phyloP scores from a whole-genome alignment of 768 basidiomycete species.

The Mrakia hoshinonis region DNA sequence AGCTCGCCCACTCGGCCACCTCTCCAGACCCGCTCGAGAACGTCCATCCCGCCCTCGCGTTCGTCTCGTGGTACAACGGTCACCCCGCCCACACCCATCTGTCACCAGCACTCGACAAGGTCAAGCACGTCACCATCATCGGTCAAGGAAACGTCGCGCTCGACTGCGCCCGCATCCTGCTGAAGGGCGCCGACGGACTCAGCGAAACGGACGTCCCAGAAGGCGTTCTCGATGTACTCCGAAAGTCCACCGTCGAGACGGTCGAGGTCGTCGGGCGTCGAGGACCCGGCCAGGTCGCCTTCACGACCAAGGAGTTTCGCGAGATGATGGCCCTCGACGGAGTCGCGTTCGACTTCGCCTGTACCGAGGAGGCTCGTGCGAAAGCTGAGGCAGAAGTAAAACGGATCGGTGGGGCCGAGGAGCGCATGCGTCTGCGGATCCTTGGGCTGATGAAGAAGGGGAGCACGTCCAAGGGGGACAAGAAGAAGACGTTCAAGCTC shows the following conservation, averaged over 20 bases:
- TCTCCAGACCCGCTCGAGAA: constrained; percentile 41
- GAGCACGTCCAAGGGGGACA: constrained; percentile 1
- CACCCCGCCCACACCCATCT: constrained; percentile 68
- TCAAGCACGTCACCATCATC: constrained; percentile 68
- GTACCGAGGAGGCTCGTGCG: constrained; percentile 33
- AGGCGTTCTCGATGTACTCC: constrained; percentile 60
- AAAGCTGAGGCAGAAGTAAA: constrained; percentile 35
- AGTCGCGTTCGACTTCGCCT: constrained; percentile 53
- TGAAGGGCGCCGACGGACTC: constrained; percentile 59
- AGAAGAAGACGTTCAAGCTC: constrained; percentile 34
- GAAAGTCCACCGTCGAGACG: constrained; percentile 55
- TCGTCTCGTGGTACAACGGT: constrained; percentile 95
- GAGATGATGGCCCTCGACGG: constrained; percentile 64
- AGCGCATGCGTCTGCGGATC: constrained; percentile 41
- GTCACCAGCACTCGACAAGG: constrained; percentile 50
- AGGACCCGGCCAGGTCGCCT: constrained; percentile 79
- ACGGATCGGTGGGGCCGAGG: constrained; percentile 31
- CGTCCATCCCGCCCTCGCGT: constrained; percentile 64
- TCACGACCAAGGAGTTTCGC: constrained; percentile 84
- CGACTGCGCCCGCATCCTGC: constrained; percentile 81
- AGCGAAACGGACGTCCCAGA: constrained; percentile 68
- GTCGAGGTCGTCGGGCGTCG: constrained; percentile 77
- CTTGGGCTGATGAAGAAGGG: constrained; percentile 41
- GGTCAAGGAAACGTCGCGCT: constrained; percentile 94
- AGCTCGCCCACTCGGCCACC: constrained; percentile 50